Base-by-base conservation (phyloP, 768 basidiomycete species). In the Suillus luteus region DNA sequence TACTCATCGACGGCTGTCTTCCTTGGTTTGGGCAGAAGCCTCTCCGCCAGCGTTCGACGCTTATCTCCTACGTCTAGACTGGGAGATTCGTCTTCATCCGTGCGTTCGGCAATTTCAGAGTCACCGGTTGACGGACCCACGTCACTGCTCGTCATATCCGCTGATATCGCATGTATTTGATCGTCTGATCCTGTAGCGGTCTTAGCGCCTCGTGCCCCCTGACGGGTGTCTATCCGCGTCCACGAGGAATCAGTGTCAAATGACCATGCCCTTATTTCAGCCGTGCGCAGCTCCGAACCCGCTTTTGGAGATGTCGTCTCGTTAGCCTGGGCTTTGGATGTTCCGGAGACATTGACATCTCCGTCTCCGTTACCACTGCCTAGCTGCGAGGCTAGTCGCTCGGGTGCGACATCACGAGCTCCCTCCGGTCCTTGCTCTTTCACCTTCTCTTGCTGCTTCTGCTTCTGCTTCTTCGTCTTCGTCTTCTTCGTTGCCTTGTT, bases 1-100 rank as follows among this genome's bases (percentile, higher is more conserved):
- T 71, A 90, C 92, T 89, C 90, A 59, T 91, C 90, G 33, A 90
- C 85, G 15, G 78, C 83, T 3, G 90, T 90, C 70, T 86, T 86
- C 61, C 81, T 78, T 22, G 88, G 81, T 67, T 86, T 89, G 15
- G 89, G 86, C n/a, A 87, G 71, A 63, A 88, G 70, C 71, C 81
- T 82, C 74, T 91, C 89, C 2, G 87, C 87, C 7, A 90, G 78
- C 2, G 89, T 80, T 49, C 68, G 74, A 63, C 65, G 69, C 55
- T 66, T 72, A n/a, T 68, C 68, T 63, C 70, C 64, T 57, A 79
- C 79, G 46, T 75, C 82, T 15, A 79, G 75, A 63, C 72, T 73
- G 37, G 74, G 79, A 62, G 71, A 69, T 35, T 70, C 22, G n/a
- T 49, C 64, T 27, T 38, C 70, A 59, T 73, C 70, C 52, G 77